Evolutionary conservation across 768 basidiomycete species (phyloP).

Genomic region (Termitomyces eurrhizus): DNA sequence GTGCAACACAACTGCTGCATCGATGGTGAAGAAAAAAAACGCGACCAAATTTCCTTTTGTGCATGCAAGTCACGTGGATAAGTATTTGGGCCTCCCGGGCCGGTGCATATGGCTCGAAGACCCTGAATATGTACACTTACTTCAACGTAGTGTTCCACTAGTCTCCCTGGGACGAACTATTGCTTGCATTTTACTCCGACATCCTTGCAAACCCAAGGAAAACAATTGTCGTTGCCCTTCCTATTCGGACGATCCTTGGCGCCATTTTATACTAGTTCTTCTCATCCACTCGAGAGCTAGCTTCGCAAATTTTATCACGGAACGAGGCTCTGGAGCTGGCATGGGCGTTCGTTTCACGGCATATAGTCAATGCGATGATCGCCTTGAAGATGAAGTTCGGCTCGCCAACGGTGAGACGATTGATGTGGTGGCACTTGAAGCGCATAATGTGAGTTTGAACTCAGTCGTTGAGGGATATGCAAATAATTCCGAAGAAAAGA

Average conservation of each 20-base stretch:
- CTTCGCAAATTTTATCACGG: slow-evolving; percentile 95
- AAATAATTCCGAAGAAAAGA: slow-evolving; percentile 87
- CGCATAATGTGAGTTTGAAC: slow-evolving; percentile 61
- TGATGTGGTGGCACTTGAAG: slow-evolving; percentile 49
- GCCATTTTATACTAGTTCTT: slow-evolving; percentile 90
- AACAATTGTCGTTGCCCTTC: slow-evolving; percentile 89
- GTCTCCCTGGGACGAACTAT: slow-evolving; percentile 89
- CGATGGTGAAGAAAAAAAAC: slow-evolving; percentile 18
- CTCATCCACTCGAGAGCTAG: slow-evolving; percentile 93
- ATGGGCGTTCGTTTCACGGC: slow-evolving; percentile 75
- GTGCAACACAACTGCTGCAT: slow-evolving; percentile 28
- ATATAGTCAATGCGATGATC: slow-evolving; percentile 88
- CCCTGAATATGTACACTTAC: slow-evolving; percentile 55
- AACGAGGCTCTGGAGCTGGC: slow-evolving; percentile 82
- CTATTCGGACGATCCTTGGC: slow-evolving; percentile 89
- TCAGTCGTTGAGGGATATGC: slow-evolving; percentile 51
- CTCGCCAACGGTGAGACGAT: slow-evolving; percentile 40
- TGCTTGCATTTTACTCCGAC: slow-evolving; percentile 48
- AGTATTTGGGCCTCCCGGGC: too few relatives aligned
- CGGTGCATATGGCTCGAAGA: slow-evolving; percentile 42
- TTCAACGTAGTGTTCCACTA: slow-evolving; percentile 51
- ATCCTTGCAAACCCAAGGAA: slow-evolving; percentile 71
- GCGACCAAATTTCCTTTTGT: background rate
- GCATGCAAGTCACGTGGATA: background rate
- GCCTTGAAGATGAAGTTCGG: slow-evolving; percentile 82